A percentile compares a stretch with the other conserved stretches of the same genome.
Evolutionary conservation across 441 rosid genomes (phyloP).

Genomic region (Adansonia rubrostipa): DNA sequence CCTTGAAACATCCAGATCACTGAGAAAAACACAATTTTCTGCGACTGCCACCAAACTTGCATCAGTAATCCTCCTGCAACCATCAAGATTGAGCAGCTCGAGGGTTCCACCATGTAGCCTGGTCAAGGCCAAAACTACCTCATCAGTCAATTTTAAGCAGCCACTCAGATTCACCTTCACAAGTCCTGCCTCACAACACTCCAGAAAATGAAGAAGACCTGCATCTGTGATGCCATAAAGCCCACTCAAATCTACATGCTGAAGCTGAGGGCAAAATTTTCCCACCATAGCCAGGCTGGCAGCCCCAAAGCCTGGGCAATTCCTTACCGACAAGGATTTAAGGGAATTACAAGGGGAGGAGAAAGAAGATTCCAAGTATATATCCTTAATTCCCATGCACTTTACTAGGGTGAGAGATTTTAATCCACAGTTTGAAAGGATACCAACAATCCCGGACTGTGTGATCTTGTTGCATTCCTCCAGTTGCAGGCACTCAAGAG

Average conservation of each 20-base stretch:
- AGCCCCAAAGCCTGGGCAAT: conserved; percentile 89
- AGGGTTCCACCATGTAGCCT: conserved; percentile 71
- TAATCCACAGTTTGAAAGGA: conserved; percentile 60
- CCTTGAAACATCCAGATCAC: conserved; percentile 76
- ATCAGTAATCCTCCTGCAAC: conserved; percentile 85
- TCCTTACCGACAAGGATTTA: conserved; percentile 55
- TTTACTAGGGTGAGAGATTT: conserved; percentile 67
- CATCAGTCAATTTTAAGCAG: conserved; percentile 72
- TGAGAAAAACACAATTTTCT: conserved; percentile 69
- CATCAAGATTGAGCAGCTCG: conserved; percentile 74
- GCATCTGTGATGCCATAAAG: conserved; percentile 68
- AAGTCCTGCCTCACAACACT: conserved; percentile 68
- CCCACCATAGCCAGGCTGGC: conserved; percentile 70
- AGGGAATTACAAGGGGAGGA: conserved; percentile 60
- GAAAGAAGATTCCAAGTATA: conserved; percentile 38
- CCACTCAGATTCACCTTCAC: conserved; percentile 71
- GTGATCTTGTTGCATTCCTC: conserved; percentile 84
- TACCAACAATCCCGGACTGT: conserved; percentile 65
- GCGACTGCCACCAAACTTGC: conserved; percentile 68
- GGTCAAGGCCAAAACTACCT: conserved; percentile 59
- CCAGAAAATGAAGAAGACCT: conserved; percentile 74
- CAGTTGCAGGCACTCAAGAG: conserved; percentile 83
- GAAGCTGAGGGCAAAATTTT: conserved; percentile 78
- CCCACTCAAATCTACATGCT: conserved; percentile 71
- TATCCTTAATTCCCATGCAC: conserved; percentile 79